phyloP scores from a whole-genome alignment of 1,139 yeast species.

The Geotrichum australiense region DNA sequence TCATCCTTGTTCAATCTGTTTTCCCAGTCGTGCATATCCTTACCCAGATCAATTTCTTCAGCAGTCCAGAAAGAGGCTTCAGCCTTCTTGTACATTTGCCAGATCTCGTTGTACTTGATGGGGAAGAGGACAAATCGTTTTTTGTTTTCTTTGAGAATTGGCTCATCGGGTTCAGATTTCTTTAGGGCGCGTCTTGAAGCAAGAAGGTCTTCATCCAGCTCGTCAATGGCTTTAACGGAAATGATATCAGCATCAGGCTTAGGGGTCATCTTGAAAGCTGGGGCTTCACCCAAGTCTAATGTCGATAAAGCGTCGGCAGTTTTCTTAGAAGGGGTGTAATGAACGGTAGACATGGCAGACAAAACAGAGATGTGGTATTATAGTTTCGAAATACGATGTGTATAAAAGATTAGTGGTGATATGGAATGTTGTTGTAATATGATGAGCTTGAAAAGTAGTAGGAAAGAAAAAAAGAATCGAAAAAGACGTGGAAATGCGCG shows the following conservation, averaged over 20 bases:
- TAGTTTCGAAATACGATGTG: not conserved
- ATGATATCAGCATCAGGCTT: conserved; percentile 16
- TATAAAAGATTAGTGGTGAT: not conserved
- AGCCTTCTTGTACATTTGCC: conserved; percentile 98
- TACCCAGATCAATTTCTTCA: conserved; percentile 93
- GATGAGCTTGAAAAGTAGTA: not conserved
- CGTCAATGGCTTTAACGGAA: conserved; percentile 13
- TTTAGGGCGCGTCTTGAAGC: conserved; percentile 43
- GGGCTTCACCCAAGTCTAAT: conserved; percentile 29
- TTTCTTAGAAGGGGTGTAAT: conserved; percentile 37
- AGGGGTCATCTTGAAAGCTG: conserved; percentile 24
- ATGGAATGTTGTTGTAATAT: not conserved
- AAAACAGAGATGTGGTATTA: not conserved
- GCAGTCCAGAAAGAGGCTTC: conserved; percentile 99
- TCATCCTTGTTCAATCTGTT: conserved; percentile 77
- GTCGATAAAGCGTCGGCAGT: conserved; percentile 34
- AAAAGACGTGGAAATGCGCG: not conserved
- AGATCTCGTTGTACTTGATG: conserved; percentile 92
- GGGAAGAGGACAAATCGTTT: conserved; percentile 94
- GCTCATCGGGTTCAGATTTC: conserved; percentile 80
- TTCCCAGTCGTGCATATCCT: conserved; percentile 89
- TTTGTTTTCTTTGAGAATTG: conserved; percentile 76
- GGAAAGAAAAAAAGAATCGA: not conserved
- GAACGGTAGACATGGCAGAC: conserved; percentile 23
- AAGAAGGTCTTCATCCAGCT: conserved; percentile 22